Conservation (phyloP, 306 rosid species). For the Corylus americana region DNA sequence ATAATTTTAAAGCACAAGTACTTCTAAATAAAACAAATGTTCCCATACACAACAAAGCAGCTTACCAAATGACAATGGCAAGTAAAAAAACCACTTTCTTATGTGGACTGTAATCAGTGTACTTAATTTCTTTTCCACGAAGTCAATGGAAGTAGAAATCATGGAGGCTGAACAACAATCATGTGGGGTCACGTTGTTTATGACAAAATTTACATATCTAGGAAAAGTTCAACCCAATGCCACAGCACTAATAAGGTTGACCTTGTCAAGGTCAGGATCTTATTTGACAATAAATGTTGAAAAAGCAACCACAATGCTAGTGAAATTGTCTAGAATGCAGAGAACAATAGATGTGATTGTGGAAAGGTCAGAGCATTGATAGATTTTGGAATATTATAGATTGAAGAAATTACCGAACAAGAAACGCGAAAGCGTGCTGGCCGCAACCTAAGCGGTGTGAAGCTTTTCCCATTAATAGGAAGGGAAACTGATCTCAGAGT, state of each 20-base stretch:
- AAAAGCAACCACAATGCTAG: background rate
- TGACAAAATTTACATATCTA: background rate
- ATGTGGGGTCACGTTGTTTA: background rate
- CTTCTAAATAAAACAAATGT: background rate
- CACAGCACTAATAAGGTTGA: background rate
- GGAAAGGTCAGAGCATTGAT: background rate
- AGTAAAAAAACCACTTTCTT: background rate
- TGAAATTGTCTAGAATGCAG: background rate
- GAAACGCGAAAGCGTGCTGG: conserved; percentile 51
- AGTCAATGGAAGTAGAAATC: background rate
- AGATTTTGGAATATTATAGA: background rate
- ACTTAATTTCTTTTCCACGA: background rate
- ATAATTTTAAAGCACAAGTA: background rate
- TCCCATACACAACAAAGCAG: background rate
- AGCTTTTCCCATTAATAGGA: conserved; percentile 47
- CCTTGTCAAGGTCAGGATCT: background rate
- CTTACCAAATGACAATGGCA: background rate
- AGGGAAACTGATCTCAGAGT: conserved; percentile 59
- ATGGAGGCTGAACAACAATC: background rate
- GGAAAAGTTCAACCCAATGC: background rate
- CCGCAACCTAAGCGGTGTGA: conserved; percentile 52
- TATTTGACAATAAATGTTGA: background rate
- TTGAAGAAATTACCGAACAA: conserved; percentile 62
- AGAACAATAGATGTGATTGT: background rate
- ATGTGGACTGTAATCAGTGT: background rate